These are phyloP conservation scores for Paragyromitra xinjiangensis DNA, from an alignment of 495 filamentous ascomycete genomes.

Conservation along the genomic window DNA sequence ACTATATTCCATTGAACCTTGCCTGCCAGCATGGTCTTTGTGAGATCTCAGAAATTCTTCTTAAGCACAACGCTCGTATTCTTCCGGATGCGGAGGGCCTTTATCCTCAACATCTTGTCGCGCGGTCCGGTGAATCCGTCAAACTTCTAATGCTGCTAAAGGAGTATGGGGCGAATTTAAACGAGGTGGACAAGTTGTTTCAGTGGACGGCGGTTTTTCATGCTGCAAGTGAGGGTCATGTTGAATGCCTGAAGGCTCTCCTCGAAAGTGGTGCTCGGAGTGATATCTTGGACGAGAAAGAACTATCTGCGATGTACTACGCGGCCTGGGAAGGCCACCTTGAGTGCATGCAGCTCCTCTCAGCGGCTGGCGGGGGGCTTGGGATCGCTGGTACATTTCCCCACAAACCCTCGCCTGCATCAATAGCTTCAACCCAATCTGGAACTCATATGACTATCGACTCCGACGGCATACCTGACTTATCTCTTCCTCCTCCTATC, in stretches of 20 bases:
- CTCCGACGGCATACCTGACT: slow-evolving; percentile 84
- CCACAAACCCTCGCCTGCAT: slow-evolving; percentile 62
- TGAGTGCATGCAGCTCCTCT: slow-evolving; percentile 89
- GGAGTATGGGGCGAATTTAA: slow-evolving; percentile 85
- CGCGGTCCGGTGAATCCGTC: slow-evolving; percentile 83
- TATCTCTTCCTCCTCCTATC: slow-evolving; percentile 94
- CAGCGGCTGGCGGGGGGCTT: slow-evolving; percentile 62
- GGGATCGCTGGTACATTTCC: slow-evolving; percentile 55
- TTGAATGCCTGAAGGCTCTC: slow-evolving; percentile 81
- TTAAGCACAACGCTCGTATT: slow-evolving; percentile 78
- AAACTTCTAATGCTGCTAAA: slow-evolving; percentile 80
- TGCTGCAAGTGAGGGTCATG: slow-evolving; percentile 94
- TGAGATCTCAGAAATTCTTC: slow-evolving; percentile 80
- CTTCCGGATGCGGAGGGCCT: slow-evolving; percentile 94
- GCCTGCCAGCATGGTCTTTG: slow-evolving; percentile 91
- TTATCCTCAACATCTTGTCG: slow-evolving; percentile 97
- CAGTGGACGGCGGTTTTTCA: slow-evolving; percentile 97
- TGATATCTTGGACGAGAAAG: slow-evolving; percentile 86
- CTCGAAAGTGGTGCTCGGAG: slow-evolving; percentile 77
- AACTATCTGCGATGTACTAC: slow-evolving; percentile 94
- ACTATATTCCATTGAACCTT: slow-evolving; percentile 92
- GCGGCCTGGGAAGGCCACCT: slow-evolving; percentile 97
- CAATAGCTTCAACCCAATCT: slow-evolving; percentile 52
- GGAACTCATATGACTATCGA: slow-evolving; percentile 69
- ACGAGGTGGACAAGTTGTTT: slow-evolving; percentile 93